Evolutionary conservation across 345 rosid species (phyloP), one percentile per base, ranked within the genome.

Genomic region (Microcos paniculata): DNA sequence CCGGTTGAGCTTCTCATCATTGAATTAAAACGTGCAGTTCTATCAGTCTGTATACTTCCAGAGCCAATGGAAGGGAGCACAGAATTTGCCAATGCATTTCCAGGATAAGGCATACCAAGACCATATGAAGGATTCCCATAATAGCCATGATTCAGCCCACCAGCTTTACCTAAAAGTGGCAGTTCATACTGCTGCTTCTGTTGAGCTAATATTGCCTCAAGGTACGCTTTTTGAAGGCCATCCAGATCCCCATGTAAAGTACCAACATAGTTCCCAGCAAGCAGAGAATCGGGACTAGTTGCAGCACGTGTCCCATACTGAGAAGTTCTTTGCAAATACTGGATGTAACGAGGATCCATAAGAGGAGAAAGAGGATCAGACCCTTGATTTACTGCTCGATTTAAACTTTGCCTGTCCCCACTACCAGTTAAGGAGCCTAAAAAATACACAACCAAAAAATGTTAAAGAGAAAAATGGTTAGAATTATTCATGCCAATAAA

Each of bases 161-260:
- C 82, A 82, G 87, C 77, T 77, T 89, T 87, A 63, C 83, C 87
- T 72, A 86, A 72, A 56, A 73, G 56, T 52, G 81, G 80, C 35
- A 80, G 66, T 33, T 88, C 90, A 76, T 78, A 78, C 68, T 87
- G 97, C 78, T 91, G 97, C 73, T 86, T 91, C 78, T 85, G 88
- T 74, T 87, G 92, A 74, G 90, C 88, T 75, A 89, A 86, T 85
- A 91, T 78, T 78, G 88, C 79, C 63, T 89, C 92, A 10, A 91
- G 85, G 77, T 87, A 91, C 71, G 87, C 92, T 66, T 82, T 89
- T 35, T 65, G 88, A 73, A 85, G 79, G 46, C 79, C 83, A 71
- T 84, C 81, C 70, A 84, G 67, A 76, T 90, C 87, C 69, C 88
- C 87, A 18, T 74, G 79, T 2, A 87, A 78, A 72, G 83, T 51